Conservation (phyloP, 1,139 yeast species). For the Scheffersomyces cryptocercus region DNA sequence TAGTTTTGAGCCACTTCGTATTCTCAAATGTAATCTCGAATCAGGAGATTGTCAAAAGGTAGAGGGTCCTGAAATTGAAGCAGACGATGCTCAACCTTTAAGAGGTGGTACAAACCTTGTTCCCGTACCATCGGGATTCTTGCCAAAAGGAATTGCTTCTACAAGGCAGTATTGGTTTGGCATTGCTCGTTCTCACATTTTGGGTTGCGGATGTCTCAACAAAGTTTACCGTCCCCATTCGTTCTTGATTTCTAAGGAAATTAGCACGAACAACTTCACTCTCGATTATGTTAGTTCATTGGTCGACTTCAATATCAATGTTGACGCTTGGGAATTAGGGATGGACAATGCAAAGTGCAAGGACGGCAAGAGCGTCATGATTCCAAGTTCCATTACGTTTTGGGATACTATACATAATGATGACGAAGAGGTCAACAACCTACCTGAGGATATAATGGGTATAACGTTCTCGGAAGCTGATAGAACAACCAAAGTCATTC, state of each 20-base stretch:
- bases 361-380: constrained; percentile 21
- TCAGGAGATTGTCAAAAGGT: constrained; percentile 16
- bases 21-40: constrained; percentile 15
- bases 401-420: constrained; percentile 10
- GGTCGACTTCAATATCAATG: constrained; percentile 19
- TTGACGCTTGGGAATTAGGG: constrained; percentile 17
- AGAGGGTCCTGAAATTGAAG: constrained; percentile 1
- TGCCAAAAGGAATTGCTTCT: background rate
- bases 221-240: constrained; percentile 23
- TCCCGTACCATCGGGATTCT: background rate
- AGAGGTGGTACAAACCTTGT: constrained; percentile 19
- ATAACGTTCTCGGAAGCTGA: constrained; percentile 24
- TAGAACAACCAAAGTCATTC: constrained; percentile 17
- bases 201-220: background rate
- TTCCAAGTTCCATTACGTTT: constrained; percentile 21
- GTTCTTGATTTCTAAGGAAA: constrained; percentile 16
- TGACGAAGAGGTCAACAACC: background rate
- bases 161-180: background rate
- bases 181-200: background rate
- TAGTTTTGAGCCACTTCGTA: constrained; percentile 19
- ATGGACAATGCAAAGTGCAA: constrained; percentile 9
- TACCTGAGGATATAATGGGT: constrained; percentile 16
- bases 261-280: constrained; percentile 7
- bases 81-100: constrained; percentile 15
- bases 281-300: constrained; percentile 19